Base-by-base conservation (phyloP, 2,329 filamentous ascomycete species). In the Penicillium sp. region DNA sequence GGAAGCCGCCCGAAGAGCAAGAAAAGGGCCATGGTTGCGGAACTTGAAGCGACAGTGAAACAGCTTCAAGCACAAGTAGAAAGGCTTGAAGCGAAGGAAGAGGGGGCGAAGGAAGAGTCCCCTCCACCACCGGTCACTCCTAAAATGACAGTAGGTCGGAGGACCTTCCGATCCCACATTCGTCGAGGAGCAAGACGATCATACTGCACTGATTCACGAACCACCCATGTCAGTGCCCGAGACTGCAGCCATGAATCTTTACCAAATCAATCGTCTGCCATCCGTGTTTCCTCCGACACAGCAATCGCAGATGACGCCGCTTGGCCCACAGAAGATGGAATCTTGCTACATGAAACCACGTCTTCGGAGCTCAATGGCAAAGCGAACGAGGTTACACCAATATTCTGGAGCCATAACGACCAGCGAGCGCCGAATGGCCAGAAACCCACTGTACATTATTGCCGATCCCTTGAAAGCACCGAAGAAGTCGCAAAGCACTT, bases 391-490 rank as follows among this genome's bases (percentile, higher is more conserved):
- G 11, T 42, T 28, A 16, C 47, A 4, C 56, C 62, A 6, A 51
- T 64, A 24, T 70, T 64, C 46, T 72, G 69, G 69, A 69, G 58
- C 46, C 67, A 71, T 36, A 63, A 44, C 16, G 48, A 65, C 66
- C 80, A 83, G 9, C 81, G 66, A 48, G 80, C 4, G 70, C 79
- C 39, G 54, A 42, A 74, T 2, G 71, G 76, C 14, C 68, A 81
- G 36, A 80, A 78, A 45, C 82, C 90, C 41, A 81, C 79, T 50
- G 83, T 95, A 0, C 84, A 92, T 65, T 96, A 96, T 69, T 95
- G 90, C 75, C 84, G 76, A 44, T 87, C 77, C 50, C 81, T 79
- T 40, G 75, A 83, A 31, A 82, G 81, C 2, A 87, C 88, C 16
- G 90, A 96, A 67, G 72, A 76, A 5, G 80, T 88, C 7, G 75